phyloP scores from a whole-genome alignment of 164 flowering plant species.

The Chloranthus sessilifolius region DNA sequence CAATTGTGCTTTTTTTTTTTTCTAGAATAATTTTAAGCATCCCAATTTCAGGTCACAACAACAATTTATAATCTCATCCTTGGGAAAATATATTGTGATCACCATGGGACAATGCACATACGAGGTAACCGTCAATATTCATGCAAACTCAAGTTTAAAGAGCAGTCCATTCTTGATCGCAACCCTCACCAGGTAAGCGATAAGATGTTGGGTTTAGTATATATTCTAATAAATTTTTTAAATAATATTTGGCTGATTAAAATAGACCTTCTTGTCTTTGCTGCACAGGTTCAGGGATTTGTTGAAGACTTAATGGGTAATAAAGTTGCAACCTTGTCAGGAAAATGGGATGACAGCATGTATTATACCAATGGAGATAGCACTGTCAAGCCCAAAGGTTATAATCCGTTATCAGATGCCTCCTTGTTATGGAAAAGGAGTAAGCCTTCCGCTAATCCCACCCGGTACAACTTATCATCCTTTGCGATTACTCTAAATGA shows the following conservation, averaged over 20 bases:
- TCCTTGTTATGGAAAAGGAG: conserved; percentile 67
- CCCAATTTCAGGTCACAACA: conserved; percentile 66
- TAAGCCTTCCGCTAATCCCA: conserved; percentile 54
- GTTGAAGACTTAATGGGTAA: conserved; percentile 67
- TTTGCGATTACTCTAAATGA: conserved; percentile 90
- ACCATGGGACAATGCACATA: conserved; percentile 86
- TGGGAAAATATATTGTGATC: conserved; percentile 85
- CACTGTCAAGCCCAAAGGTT: conserved; percentile 36
- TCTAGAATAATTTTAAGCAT: not conserved
- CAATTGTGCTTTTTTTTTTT: not conserved
- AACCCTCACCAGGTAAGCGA: conserved; percentile 77
- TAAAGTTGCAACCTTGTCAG: conserved; percentile 60
- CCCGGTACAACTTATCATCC: conserved; percentile 83
- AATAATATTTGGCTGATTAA: not conserved
- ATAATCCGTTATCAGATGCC: conserved; percentile 30
- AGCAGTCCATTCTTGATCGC: conserved; percentile 78
- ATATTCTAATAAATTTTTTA: not conserved
- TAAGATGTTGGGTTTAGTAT: not conserved
- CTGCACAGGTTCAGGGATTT: conserved; percentile 64
- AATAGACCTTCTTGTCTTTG: not conserved
- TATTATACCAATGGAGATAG: conserved; percentile 50
- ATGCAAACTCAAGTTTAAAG: conserved; percentile 85
- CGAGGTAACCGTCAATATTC: conserved; percentile 69
- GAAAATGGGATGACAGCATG: conserved; percentile 93
- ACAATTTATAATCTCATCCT: conserved; percentile 77